Evolutionary conservation across 495 filamentous ascomycete species (phyloP), one percentile per base, ranked within the genome.

Genomic region (Aspergillus carlsbadensis): DNA sequence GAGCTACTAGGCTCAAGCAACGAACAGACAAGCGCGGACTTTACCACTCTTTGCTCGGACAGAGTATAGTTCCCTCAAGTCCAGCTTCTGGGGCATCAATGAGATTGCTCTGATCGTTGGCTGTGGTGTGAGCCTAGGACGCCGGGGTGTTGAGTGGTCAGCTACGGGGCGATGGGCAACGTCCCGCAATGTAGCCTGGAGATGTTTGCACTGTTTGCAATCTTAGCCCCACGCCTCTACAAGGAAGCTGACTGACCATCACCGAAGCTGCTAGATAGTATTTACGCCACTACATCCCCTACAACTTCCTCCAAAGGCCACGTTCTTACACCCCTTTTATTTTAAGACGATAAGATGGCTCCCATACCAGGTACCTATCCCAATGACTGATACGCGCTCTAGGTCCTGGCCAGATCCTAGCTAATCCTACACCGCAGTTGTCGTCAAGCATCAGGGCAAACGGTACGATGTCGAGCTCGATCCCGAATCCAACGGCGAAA

Each of bases 401-500:
- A 29, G 20, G 2, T 2, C 21, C 18, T 40, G 24, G 48, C 36
- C 11, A 24, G 24, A 37, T 36, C 46, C 15, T 15, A 49, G 62
- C 75, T 78, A 58, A 78, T 62, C 15, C 44, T 45, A 55, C 56
- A 58, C 54, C 15, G 52, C 34, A 96, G 93, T 98, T 64, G 81
- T 94, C 63, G 88, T 98, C 52, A 98, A 95, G 72, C 94, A 98
- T 70, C 84, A 89, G 63, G 92, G 93, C 69, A 96, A 96, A 71
- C 89, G 90, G 66, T 86, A 98, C 75, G 86, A 97, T 64, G 83
- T 98, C 67, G 92, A 97, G 56, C 83, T 98, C 59, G 93, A 98
- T 69, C 82, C 87, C 41, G 79, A 84, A 14, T 86, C 90, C 15
- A 89, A 84, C 56, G 94, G 92, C 72, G 94, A 98, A 70, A 87